Evolutionary conservation across 441 rosid species (phyloP), one percentile per base, ranked within the genome.

Genomic region (Populus tomentosa): DNA sequence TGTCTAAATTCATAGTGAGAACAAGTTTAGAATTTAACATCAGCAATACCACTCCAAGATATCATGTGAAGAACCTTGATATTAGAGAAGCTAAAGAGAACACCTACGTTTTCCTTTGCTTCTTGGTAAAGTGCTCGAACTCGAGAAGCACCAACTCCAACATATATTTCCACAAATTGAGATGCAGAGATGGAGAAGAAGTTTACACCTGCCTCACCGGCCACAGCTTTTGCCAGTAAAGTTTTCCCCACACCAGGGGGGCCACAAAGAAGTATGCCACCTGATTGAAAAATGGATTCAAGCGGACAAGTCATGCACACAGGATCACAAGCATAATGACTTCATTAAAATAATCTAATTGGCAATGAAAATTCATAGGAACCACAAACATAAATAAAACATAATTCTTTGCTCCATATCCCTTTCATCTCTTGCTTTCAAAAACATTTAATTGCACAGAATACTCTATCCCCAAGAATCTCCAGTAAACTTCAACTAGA

Each of bases 161-260:
- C 98, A 76, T 93, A 95, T 84, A 95, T 93, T 86, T 95, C 98
- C 74, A 95, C 98, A 87, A 95, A 95, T 82, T 95, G 98, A 72
- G 98, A 93, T 53, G 98, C 97, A 56, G 98, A 95, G 21, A 95
- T 93, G 72, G 98, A 95, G 88, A 95, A 95, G 92, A 93, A 93
- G 83, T 92, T 93, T 71, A 95, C 98, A 76, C 99, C 97, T 26
- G 99, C 98, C 85, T 95, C 99, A 76, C 98, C 97, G 79, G 99
- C 98, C 80, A 95, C 98, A 82, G 99, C 99, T 88, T 92, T 92
- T 73, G 98, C 98, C 69, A 95, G 88, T 75, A 95, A 85, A 67
- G 97, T 95, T 84, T 95, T 95, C 69, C 98, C 98, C 53, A 93
- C 98, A 61, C 99, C 99, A 78, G 99, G 98, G 46, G 98, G 96